Conservation (phyloP, 257 asterid genomes). For the Solanum gandarillasii region DNA sequence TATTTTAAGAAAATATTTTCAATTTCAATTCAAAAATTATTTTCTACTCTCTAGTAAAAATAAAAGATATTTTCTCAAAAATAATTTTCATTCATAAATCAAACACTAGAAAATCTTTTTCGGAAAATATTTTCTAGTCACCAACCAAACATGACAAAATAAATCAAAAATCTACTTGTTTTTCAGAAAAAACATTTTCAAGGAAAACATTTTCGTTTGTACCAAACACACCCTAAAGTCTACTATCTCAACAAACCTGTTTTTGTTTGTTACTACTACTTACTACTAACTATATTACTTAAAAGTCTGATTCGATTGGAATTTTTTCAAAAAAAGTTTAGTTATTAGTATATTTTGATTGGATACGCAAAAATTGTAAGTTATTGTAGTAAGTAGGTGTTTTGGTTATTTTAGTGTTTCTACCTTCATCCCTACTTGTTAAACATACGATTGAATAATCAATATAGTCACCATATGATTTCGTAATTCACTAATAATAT, state of each 20-base stretch:
- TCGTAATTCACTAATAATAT: neutral
- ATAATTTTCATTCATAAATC: no score
- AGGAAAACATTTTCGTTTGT: no score
- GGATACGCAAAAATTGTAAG: neutral
- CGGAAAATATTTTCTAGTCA: no score
- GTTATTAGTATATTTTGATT: neutral
- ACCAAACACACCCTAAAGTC: neutral
- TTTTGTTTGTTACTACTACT: neutral
- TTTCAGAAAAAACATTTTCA: no score
- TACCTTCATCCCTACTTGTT: neutral
- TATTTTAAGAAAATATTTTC: no score
- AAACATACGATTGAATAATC: neutral
- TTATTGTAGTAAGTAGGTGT: neutral
- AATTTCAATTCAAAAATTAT: no score
- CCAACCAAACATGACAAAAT: no score
- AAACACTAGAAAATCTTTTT: no score
- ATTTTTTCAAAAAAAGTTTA: neutral
- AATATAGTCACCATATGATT: neutral
- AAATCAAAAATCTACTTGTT: no score
- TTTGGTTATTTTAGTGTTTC: neutral
- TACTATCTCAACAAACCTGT: neutral
- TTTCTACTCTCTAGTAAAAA: no score
- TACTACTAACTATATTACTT: neutral
- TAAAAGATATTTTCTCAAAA: no score
- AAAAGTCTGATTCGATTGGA: neutral